A percentile compares a stretch with the other conserved stretches of the same genome.
Conservation (phyloP, 139 green algal genomes). For the Ulvella scutata region DNA sequence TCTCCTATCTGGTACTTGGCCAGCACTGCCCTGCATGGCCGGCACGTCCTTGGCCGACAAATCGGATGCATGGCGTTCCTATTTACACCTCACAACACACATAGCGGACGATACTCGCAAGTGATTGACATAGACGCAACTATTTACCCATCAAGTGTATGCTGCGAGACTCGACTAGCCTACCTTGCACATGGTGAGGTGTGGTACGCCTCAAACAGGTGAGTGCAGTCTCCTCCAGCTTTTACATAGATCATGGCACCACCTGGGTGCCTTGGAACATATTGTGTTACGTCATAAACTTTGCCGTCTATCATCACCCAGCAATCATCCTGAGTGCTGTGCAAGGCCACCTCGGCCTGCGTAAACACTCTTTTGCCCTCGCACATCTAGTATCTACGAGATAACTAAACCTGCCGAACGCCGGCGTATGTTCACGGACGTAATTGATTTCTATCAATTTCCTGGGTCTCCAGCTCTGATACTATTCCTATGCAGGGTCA, state of each 20-base stretch:
- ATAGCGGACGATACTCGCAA: too few species aligned
- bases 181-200: constrained; percentile 20
- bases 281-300: constrained; percentile 28
- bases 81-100: too few species aligned
- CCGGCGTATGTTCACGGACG: too few species aligned
- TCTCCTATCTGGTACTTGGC: constrained; percentile 41
- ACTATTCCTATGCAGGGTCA: too few species aligned
- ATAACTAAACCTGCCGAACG: not conserved
- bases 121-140: too few species aligned
- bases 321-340: constrained; percentile 32
- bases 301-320: constrained; percentile 16
- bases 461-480: too few species aligned
- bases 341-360: constrained; percentile 32
- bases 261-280: constrained; percentile 34
- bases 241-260: constrained; percentile 45
- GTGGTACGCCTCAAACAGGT: constrained; percentile 60
- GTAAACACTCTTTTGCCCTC: constrained; percentile 17
- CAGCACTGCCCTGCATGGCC: constrained; percentile 21
- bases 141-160: too few species aligned
- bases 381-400: not conserved
- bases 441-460: too few species aligned
- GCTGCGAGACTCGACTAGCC: too few species aligned
- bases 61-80: too few species aligned
- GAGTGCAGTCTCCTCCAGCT: constrained; percentile 40
- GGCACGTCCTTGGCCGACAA: too few species aligned